Evolutionary conservation across 495 filamentous ascomycete species (phyloP).

Genomic region (Penicilliopsis zonata): DNA sequence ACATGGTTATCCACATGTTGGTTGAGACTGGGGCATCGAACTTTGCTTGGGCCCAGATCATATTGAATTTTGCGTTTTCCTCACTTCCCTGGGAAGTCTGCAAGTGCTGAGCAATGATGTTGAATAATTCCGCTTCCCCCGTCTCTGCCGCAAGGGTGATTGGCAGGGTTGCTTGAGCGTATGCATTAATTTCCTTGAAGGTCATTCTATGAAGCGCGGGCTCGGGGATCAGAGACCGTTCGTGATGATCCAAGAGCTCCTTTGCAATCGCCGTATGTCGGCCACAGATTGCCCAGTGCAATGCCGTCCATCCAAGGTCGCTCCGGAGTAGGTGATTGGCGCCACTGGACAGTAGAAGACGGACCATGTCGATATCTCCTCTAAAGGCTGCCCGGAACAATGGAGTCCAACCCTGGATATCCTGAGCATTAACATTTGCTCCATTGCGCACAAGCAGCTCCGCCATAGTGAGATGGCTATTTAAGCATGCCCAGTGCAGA

Average conservation of each 20-base stretch:
- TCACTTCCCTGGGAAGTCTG: conserved; percentile 1
- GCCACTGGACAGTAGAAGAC: conserved; percentile 4
- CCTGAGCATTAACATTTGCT: conserved; percentile 16
- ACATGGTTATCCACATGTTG: conserved; percentile 4
- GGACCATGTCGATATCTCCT: conserved; percentile 4
- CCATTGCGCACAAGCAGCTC: conserved; percentile 17
- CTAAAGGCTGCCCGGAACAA: conserved; percentile 16
- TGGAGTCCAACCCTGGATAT: conserved; percentile 9
- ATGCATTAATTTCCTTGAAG: neutral
- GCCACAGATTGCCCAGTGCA: conserved; percentile 7
- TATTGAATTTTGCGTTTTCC: conserved; percentile 2
- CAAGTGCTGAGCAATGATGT: conserved; percentile 2
- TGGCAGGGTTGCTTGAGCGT: neutral
- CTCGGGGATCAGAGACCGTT: neutral
- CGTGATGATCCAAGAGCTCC: conserved; percentile 5
- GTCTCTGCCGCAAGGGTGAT: conserved; percentile 1
- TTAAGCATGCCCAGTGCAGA: conserved; percentile 15
- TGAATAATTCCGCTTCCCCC: conserved; percentile 1
- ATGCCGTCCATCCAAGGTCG: conserved; percentile 8
- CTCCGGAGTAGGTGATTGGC: conserved; percentile 3
- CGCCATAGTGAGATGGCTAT: conserved; percentile 9
- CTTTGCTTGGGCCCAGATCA: conserved; percentile 1
- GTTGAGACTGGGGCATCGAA: conserved; percentile 1
- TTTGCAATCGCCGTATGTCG: conserved; percentile 3
- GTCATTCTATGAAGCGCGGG: conserved; percentile 1